Base-by-base conservation (phyloP, 2,329 filamentous ascomycete species). In the Tolypocladium album region DNA sequence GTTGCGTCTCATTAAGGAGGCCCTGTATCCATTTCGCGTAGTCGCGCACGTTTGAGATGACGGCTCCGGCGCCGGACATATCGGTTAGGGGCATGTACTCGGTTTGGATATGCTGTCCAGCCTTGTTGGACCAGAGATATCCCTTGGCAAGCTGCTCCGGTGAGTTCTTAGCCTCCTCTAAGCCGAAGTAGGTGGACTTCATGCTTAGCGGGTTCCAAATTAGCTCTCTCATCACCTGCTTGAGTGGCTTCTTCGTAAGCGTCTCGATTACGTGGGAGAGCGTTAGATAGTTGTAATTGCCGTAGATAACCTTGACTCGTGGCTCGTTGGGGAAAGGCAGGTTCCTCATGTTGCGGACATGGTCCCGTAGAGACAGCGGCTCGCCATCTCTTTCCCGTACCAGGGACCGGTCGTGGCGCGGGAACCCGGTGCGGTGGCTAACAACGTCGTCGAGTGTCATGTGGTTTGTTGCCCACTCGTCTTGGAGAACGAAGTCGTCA, bases 381-480 rank as follows among this genome's bases (percentile, higher is more conserved):
- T 62, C 65, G 56, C 70, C 72, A 50, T 77, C 64, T 55, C 70
- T 68, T 8, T 62, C 56, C 34, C 65, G 61, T 15, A 52, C 43
- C 47, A 57, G 40, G 3, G 61, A 62, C 20, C 66, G 47, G 62
- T 79, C 76, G 65, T 76, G 78, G 47, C 70, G 63, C 1, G 80
- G 72, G 59, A 81, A 70, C 8, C 82, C 82, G 0, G 76, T 79
- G 4, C 80, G 73, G 64, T 85, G 82, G 58, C 75, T 75, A 1
- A 82, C 71, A 2, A 79, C 75, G 59, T 85, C 82, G 60, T 83
- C 79, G 7, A 84, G 67, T 0, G 80, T 84, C 42, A 82, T 68
- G 61, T 79, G 74, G 31, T 71, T 66, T 1, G 79, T 83, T 15
- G 75, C 73, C 64, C 73, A 76, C 0, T 72, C 68, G 57, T 79